A percentile compares a stretch with the other conserved stretches of the same genome.
Evolutionary conservation across 2,329 filamentous ascomycete species (phyloP).

Genomic region (Exserohilum rostratum): DNA sequence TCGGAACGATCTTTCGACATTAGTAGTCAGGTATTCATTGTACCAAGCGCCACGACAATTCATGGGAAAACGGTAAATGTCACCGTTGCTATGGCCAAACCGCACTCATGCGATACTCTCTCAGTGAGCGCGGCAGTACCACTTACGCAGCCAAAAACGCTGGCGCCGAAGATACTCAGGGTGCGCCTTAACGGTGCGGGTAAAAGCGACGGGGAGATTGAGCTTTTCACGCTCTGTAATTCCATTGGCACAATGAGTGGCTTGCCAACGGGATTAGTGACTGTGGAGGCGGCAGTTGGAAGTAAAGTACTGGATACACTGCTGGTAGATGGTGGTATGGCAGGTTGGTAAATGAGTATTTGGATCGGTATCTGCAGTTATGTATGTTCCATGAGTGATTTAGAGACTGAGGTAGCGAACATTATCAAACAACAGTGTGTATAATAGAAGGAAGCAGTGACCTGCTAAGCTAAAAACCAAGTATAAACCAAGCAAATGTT

Average conservation of each 20-base stretch:
- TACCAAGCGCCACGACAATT: neutral
- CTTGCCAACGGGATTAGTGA: neutral
- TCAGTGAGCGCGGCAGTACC: neutral
- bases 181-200: too few relatives aligned
- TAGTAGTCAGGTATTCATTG: neutral
- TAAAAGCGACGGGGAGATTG: neutral
- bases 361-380: too few relatives aligned
- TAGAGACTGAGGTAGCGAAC: too few relatives aligned
- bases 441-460: too few relatives aligned
- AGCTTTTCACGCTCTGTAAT: neutral
- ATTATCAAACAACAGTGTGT: too few relatives aligned
- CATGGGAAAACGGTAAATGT: neutral
- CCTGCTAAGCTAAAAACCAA: too few relatives aligned
- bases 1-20: neutral
- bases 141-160: neutral
- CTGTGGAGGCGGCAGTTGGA: neutral
- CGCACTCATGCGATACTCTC: neutral
- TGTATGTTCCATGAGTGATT: too few relatives aligned
- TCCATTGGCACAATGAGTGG: neutral
- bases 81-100: neutral
- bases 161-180: constrained; percentile 5
- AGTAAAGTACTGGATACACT: neutral
- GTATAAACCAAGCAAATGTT: too few relatives aligned
- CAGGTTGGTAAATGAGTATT: neutral
- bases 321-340: neutral